Percentiles rank a stretch among this genome's conserved stretches.
Evolutionary conservation across 1,284 basidiomycete species (phyloP).

Genomic region (Microbotryum violaceum): DNA sequence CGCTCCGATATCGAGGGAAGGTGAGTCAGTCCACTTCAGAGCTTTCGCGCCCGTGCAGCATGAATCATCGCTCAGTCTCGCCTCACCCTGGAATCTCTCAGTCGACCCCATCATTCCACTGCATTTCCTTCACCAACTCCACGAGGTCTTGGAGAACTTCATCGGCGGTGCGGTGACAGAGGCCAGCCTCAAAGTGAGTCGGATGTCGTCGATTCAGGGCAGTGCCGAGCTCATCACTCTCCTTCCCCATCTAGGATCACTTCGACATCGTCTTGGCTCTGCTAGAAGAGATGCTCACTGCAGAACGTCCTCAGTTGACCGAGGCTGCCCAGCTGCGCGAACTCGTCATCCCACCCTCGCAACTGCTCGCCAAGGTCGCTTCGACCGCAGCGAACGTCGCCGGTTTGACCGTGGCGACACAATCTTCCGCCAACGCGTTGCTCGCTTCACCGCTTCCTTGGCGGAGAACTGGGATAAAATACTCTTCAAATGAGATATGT

Average conservation of each 20-base stretch:
- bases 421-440: conserved; percentile 21
- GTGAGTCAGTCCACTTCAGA: conserved; percentile 3
- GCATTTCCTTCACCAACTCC: conserved; percentile 23
- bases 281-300: conserved; percentile 27
- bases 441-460: conserved; percentile 28
- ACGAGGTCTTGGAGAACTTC: conserved; percentile 24
- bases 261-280: conserved; percentile 30
- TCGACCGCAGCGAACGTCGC: conserved; percentile 15
- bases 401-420: conserved; percentile 7
- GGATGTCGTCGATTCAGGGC: too few species aligned
- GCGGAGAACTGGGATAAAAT: conserved; percentile 27
- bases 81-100: background rate
- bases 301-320: conserved; percentile 22
- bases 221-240: too few species aligned
- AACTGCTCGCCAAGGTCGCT: conserved; percentile 22
- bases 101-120: conserved; percentile 29
- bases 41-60: background rate
- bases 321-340: conserved; percentile 22
- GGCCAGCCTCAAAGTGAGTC: conserved; percentile 22
- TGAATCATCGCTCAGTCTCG: background rate
- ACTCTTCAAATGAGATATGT: conserved; percentile 32
- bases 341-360: conserved; percentile 22
- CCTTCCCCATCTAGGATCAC: conserved; percentile 20
- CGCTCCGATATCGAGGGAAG: conserved; percentile 14
- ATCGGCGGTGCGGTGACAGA: conserved; percentile 26